Base-by-base conservation (phyloP, 1,284 basidiomycete species). In the Malassezia japonica region DNA sequence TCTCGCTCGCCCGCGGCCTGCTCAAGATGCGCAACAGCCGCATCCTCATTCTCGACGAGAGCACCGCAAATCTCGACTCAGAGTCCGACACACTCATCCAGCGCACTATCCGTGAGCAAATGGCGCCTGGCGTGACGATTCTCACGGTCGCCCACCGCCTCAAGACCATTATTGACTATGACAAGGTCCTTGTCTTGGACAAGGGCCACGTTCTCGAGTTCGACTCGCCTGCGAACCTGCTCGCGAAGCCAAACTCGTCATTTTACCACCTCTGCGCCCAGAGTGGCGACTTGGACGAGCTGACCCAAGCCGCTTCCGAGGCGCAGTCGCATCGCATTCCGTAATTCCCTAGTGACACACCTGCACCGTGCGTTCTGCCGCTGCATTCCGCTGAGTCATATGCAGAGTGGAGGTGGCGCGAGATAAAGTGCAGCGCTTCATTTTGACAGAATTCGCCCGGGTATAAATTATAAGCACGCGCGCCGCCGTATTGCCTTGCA, bases 151-250 rank as follows among this genome's bases (percentile, higher is more conserved):
- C 83, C 1, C 83, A 84, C 71, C 75, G 82, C 27, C 76, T 84
- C 42, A 78, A 81, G 41, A 83, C 82, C 2, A 81, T 84, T 50
- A 76, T 77, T 60, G 77, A 78, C 60, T 78, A 76, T 46, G 77
- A 78, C 71, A 75, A 76, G 62, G 80, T 82, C 28, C 63, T 79
- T 4, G 78, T 79, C 3, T 70, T 81, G 9, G 77, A 76, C 51
- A 74, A 74, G 6, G 79, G 79, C 6, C 79, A 78, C 2, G 87
- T 94, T 46, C 78, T 82, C 2, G 88, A 92, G 67, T 89, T 83
- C 63, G 87, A 86, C 61, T 77, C 77, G 40, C 86, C 86, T 0
- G 73, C 73, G n/a, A 76, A 76, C 21, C 76, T 88, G 7, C 76
- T 86, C 35, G 46, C 54, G 21, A 44, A 58, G 28, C 39, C 56